Evolutionary conservation across 345 rosid species (phyloP).

Genomic region (Salix udensis): DNA sequence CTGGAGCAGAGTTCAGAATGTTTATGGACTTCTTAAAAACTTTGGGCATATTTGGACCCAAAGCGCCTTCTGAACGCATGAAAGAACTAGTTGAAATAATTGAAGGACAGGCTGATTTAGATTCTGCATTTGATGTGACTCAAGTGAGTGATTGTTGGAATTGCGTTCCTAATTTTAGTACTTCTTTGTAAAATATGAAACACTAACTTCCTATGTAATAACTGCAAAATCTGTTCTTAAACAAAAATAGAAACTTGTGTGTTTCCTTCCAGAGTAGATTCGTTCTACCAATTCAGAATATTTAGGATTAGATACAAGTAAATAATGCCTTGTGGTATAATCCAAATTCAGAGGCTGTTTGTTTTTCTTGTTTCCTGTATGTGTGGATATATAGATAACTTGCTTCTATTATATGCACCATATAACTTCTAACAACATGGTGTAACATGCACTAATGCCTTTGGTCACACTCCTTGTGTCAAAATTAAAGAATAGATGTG

Average conservation of each 20-base stretch:
- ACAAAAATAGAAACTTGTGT: neutral
- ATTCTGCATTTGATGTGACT: constrained; percentile 76
- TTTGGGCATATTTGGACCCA: constrained; percentile 86
- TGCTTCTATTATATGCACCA: neutral
- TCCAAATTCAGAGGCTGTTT: neutral
- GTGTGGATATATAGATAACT: neutral
- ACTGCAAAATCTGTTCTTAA: neutral
- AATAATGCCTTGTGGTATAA: neutral
- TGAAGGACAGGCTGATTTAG: constrained; percentile 96
- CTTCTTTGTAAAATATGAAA: neutral
- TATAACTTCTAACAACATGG: neutral
- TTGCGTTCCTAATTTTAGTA: neutral
- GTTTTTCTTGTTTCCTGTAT: neutral
- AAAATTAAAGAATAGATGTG: neutral
- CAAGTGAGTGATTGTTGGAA: neutral
- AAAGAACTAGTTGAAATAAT: constrained; percentile 82
- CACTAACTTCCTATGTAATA: neutral
- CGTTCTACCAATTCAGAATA: neutral
- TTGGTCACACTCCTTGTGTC: neutral
- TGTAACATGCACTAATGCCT: neutral
- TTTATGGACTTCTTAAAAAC: constrained; percentile 93
- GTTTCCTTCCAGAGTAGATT: neutral
- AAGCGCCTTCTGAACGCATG: constrained; percentile 92
- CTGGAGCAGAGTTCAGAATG: constrained; percentile 96
- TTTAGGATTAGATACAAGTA: neutral